Evolutionary conservation across 129 eudicot species (phyloP), one percentile per base, ranked within the genome.

Genomic region (Flaveria ramosissima): DNA sequence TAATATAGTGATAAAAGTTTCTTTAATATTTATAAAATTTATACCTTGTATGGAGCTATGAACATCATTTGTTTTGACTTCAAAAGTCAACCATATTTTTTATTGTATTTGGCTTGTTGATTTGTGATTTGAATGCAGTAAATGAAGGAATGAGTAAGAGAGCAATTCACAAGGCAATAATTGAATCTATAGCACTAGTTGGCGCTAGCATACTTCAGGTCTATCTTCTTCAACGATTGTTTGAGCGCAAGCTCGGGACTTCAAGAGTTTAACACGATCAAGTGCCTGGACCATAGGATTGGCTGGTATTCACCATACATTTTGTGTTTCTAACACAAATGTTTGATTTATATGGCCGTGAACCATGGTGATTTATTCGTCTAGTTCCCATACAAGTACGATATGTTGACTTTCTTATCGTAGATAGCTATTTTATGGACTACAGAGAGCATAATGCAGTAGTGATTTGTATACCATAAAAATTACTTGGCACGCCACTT

Each of bases 181-280:
- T 88, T 8, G 98, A 93, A 80, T 90, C 96, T 9, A 68, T 87
- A 6, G 95, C 95, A 14, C 86, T 93, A 24, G 75, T 90, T 2
- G 92, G 98, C 14, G 89, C 83, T 17, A 93, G 98, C 75, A 83
- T 88, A 27, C 86, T 93, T 14, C 98, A 90, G 67, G 88, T 90
- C 61, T 88, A 78, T 82, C 92, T 93, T 70, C 90, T 90, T 21
- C 89, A 77, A 74, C 92, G 84, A 32, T 80, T 93, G 47, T 93
- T 93, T 70, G 95, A 93, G 50, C 80, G 86, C 43, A 90, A 90
- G 85, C 92, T 88, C 9, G 84, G 92, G 26, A 79, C 85, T 41
- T 81, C 91, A 71, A 84, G 90, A 86, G 96, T 89, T 81, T 92
- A 80, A 74, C 39, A 52, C 74, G 45, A 6, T 69, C 46, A 21